Evolutionary conservation across 805 yeast species (phyloP), one percentile per base, ranked within the genome.

Genomic region (Hanseniaspora lachancei): DNA sequence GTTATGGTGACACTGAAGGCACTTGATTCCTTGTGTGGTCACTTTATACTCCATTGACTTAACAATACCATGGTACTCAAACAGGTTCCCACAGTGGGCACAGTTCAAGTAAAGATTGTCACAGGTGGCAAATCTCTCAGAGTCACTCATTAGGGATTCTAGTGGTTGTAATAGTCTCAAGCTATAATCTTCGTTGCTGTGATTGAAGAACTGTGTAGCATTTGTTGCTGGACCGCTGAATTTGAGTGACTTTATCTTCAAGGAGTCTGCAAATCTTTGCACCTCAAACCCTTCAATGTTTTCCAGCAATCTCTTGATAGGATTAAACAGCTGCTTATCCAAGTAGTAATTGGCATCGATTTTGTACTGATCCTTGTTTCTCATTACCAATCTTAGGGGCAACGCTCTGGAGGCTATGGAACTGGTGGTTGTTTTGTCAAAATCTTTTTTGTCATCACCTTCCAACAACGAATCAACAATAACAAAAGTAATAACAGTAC

Each of bases 311-410:
- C 98, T 80, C 65, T 87, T 95, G 10, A 93, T 81, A 3, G 97
- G 97, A 2, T 95, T 89, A 63, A 85, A 80, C 10, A 93, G 77
- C 69, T 93, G 99, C 66, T 88, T 86, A 60, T 83, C 93, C 61
- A 91, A 72, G 66, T 93, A 93, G 65, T 78, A 89, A 41, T 73
- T 75, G 0, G 86, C 76, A 68, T 93, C 98, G 1, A 93, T 88
- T 58, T 68, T 72, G 58, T 82, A 76, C 3, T 70, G 69, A 9
- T 74, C 72, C 40, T 72, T 68, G 54, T 77, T 78, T 36, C 70
- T 65, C 65, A 84, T 67, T 8, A 89, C 77, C 62, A 91, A 97
- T 60, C 78, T 81, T 54, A 87, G 73, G 0, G 96, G 80, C 58
- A 86, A 77, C 0, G 98, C 96, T 57, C 97, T 76, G 58, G 85